A percentile compares a stretch with the other conserved stretches of the same genome.
These are phyloP conservation scores for Verticillium nonalfalfae DNA, from an alignment of 2,329 filamentous ascomycete genomes.

Conservation along the genomic window DNA sequence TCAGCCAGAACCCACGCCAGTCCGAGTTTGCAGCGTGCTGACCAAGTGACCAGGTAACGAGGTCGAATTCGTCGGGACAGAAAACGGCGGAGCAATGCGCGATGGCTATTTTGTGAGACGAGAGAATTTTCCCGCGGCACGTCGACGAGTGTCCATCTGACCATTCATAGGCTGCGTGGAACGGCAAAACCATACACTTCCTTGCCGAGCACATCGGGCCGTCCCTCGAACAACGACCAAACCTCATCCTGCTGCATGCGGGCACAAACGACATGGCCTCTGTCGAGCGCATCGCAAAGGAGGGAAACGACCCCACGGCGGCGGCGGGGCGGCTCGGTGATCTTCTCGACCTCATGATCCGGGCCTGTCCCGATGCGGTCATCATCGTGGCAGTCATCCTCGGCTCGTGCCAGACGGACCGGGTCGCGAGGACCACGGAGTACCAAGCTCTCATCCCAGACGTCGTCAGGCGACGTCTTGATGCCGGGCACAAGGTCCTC, in stretches of 20 bases:
- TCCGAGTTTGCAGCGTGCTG: not conserved
- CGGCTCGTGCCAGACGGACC: conserved; percentile 18
- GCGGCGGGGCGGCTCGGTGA: conserved; percentile 21
- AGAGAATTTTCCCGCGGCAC: too few species aligned
- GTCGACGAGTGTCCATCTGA: not conserved
- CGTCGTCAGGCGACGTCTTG: conserved; percentile 17
- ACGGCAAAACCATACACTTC: conserved; percentile 27
- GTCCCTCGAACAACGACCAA: conserved; percentile 26
- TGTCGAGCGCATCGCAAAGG: conserved; percentile 16
- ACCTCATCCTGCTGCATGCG: conserved; percentile 27
- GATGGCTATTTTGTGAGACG: conserved; percentile 23
- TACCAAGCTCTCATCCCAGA: conserved; percentile 23
- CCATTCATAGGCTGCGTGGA: conserved; percentile 22
- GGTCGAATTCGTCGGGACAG: conserved; percentile 25
- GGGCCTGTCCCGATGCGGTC: conserved; percentile 23
- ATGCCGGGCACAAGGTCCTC: conserved; percentile 20
- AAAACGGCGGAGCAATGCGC: conserved; percentile 18
- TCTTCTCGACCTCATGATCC: conserved; percentile 24
- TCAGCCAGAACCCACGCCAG: conserved; percentile 8
- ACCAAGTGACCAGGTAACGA: conserved; percentile 9
- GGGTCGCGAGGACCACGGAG: conserved; percentile 13
- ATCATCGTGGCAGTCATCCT: conserved; percentile 28
- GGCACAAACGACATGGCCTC: conserved; percentile 32
- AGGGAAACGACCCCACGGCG: conserved; percentile 23
- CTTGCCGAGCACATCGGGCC: conserved; percentile 22